Evolutionary conservation across 306 rosid genomes (phyloP).

Genomic region (Clitoria ternatea): DNA sequence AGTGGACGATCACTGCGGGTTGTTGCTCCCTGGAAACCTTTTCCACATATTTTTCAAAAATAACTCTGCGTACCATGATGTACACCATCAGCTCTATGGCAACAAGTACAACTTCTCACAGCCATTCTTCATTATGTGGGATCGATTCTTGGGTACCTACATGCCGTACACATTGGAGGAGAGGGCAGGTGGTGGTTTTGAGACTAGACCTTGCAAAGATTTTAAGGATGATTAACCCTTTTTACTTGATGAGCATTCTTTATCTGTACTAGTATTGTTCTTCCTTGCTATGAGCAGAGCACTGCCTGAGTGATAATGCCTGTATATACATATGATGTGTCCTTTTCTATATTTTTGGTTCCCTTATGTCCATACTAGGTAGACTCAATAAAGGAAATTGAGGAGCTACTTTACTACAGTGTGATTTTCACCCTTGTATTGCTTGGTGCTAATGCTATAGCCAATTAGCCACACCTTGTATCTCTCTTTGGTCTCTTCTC

Average conservation of each 20-base stretch:
- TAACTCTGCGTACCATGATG: slow-evolving; percentile 89
- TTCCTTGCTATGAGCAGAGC: slow-evolving; percentile 37
- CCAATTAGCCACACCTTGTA: neutral
- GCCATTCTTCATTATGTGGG: slow-evolving; percentile 94
- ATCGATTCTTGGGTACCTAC: slow-evolving; percentile 73
- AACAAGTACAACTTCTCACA: slow-evolving; percentile 92
- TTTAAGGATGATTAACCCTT: slow-evolving; percentile 55
- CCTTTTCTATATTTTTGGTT: slow-evolving; percentile 41
- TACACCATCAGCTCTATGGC: slow-evolving; percentile 95
- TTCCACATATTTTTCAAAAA: slow-evolving; percentile 73
- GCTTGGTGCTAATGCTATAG: slow-evolving; percentile 23
- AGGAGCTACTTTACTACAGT: neutral
- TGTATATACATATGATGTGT: slow-evolving; percentile 61
- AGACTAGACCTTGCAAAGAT: slow-evolving; percentile 55
- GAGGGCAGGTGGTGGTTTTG: slow-evolving; percentile 80
- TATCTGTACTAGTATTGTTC: slow-evolving; percentile 53
- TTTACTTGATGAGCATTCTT: slow-evolving; percentile 36
- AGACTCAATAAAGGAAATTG: slow-evolving; percentile 37
- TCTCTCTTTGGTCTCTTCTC: neutral
- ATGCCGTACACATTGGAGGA: slow-evolving; percentile 88
- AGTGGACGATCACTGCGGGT: slow-evolving; percentile 92
- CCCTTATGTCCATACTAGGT: slow-evolving; percentile 36
- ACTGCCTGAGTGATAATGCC: slow-evolving; percentile 33
- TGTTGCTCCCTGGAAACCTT: slow-evolving; percentile 87
- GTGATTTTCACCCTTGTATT: slow-evolving; percentile 23